A percentile compares a stretch with the other conserved stretches of the same genome.
phyloP scores from a whole-genome alignment of 164 flowering plant species.

The Vitis vinifera region ASM3070453v1 NC_081815.1:4221501-4222000 shows the following conservation, averaged over 20 bases:
- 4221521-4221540: too few relatives aligned
- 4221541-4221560: too few relatives aligned
- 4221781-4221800: too few relatives aligned
- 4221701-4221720: conserved; percentile 63
- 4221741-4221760: conserved; percentile 42
- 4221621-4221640: too few relatives aligned
- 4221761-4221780: too few relatives aligned
- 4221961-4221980: neutral
- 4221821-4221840: neutral
- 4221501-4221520: too few relatives aligned
- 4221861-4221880: neutral
- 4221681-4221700: conserved; percentile 60
- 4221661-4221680: conserved; percentile 24
- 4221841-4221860: conserved; percentile 13
- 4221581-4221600: neutral
- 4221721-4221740: conserved; percentile 57
- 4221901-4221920: neutral
- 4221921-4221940: neutral
- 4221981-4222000: conserved; percentile 10
- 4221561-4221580: neutral
- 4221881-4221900: neutral
- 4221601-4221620: too few relatives aligned
- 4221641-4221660: neutral
- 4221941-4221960: neutral
- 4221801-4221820: too few relatives aligned